These are phyloP conservation scores for Termitomyces sp. DNA, from an alignment of 768 basidiomycete genomes.

Conservation along the genomic window DNA sequence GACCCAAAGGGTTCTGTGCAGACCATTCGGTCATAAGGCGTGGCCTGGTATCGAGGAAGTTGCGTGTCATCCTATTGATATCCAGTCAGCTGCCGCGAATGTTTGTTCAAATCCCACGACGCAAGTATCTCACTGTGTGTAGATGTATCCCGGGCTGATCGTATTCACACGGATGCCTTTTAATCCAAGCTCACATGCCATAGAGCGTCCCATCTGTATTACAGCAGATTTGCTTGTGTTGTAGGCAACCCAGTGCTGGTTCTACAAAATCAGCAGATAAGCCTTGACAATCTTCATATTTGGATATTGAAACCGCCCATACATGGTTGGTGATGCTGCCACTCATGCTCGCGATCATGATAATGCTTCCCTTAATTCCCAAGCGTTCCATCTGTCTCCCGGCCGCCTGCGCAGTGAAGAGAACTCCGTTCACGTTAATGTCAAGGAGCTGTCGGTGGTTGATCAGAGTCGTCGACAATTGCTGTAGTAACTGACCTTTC, in stretches of 20 bases:
- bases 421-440: conserved; percentile 54
- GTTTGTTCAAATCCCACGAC: background rate
- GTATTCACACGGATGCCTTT: conserved; percentile 65
- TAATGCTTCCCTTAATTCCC: conserved; percentile 45
- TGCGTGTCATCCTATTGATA: conserved; percentile 49
- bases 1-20: conserved; percentile 53
- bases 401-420: conserved; percentile 58
- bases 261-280: conserved; percentile 24
- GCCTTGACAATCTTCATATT: background rate
- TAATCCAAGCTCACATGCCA: conserved; percentile 72
- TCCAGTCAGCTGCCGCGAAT: background rate
- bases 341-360: conserved; percentile 56
- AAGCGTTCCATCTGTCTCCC: conserved; percentile 51
- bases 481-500: conserved; percentile 34
- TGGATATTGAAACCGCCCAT: conserved; percentile 1
- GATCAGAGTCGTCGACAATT: background rate
- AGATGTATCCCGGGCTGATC: conserved; percentile 69
- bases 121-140: conserved; percentile 41
- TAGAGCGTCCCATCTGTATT: conserved; percentile 70
- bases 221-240: conserved; percentile 75
- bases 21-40: conserved; percentile 53
- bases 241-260: conserved; percentile 66
- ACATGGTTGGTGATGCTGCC: conserved; percentile 60
- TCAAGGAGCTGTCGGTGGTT: conserved; percentile 39
- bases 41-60: conserved; percentile 50